These are phyloP conservation scores for Geum urbanum DNA, from an alignment of 306 rosid genomes.

Conservation along the genomic window DNA sequence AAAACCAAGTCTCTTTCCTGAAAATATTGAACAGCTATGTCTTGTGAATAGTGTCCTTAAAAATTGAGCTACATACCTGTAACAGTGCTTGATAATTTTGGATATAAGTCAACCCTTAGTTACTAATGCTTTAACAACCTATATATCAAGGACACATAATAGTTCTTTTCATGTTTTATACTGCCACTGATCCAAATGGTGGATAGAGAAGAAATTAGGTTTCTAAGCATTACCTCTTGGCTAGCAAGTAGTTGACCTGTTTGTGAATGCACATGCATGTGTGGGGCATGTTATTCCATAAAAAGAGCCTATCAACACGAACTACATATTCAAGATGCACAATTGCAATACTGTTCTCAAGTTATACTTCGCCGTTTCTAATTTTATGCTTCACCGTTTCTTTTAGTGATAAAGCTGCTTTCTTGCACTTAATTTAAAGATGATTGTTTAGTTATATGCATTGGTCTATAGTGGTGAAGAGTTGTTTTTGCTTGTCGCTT, in stretches of 20 bases:
- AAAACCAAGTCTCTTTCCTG: not conserved
- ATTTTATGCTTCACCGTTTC: not conserved
- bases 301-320: not conserved
- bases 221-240: not conserved
- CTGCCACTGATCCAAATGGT: not conserved
- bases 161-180: not conserved
- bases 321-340: not conserved
- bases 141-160: not conserved
- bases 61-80: not conserved
- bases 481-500: conserved; percentile 3
- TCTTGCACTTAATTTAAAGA: not conserved
- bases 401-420: not conserved
- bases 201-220: conserved; percentile 3
- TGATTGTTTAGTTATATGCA: not conserved
- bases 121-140: not conserved
- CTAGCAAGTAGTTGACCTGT: not conserved
- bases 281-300: not conserved
- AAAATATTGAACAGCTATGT: not conserved
- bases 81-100: not conserved
- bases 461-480: not conserved
- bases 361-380: not conserved
- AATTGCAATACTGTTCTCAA: not conserved
- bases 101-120: not conserved
- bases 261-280: not conserved
- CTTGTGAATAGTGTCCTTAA: not conserved